phyloP scores from a whole-genome alignment of 2,329 filamentous ascomycete species.

The Bipolaris bicolor region DNA sequence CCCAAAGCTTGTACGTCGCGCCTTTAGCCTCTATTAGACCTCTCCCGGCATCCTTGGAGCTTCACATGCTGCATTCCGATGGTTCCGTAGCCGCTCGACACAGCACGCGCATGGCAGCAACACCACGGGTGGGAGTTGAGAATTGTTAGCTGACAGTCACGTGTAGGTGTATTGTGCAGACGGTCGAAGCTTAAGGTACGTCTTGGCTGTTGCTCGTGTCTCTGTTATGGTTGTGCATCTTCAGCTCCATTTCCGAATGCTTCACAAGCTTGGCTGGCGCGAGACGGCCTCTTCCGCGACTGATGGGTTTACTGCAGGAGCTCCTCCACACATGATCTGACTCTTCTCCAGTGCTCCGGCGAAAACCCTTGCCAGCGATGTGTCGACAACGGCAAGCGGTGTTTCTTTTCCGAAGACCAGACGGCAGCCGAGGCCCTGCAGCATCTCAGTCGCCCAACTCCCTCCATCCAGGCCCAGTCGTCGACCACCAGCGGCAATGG shows the following conservation, averaged over 20 bases:
- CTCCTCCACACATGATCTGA: not conserved
- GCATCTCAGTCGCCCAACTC: constrained; percentile 44
- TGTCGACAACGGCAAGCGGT: constrained; percentile 42
- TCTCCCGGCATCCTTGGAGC: constrained; percentile 4
- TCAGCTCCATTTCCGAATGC: not conserved
- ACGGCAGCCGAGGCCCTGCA: constrained; percentile 47
- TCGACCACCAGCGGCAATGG: constrained; percentile 16
- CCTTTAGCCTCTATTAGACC: not conserved
- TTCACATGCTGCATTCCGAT: constrained; percentile 31
- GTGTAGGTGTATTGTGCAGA: constrained; percentile 42
- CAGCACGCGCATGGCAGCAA: constrained; percentile 3
- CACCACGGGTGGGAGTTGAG: not conserved
- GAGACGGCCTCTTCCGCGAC: constrained; percentile 1
- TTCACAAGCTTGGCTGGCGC: not conserved
- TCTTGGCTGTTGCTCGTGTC: not conserved
- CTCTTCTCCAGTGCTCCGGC: constrained; percentile 36
- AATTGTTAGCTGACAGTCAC: constrained; percentile 18
- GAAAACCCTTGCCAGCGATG: constrained; percentile 47
- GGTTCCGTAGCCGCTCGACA: constrained; percentile 27
- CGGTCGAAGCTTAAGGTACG: constrained; percentile 46
- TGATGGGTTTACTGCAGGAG: not conserved
- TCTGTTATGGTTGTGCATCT: not conserved
- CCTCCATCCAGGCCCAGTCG: constrained; percentile 23
- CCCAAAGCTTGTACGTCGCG: constrained; percentile 44
- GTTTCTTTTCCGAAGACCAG: constrained; percentile 49